Conservation (phyloP, 2,329 filamentous ascomycete genomes). For the Aspergillus quadrilineatus region DNA sequence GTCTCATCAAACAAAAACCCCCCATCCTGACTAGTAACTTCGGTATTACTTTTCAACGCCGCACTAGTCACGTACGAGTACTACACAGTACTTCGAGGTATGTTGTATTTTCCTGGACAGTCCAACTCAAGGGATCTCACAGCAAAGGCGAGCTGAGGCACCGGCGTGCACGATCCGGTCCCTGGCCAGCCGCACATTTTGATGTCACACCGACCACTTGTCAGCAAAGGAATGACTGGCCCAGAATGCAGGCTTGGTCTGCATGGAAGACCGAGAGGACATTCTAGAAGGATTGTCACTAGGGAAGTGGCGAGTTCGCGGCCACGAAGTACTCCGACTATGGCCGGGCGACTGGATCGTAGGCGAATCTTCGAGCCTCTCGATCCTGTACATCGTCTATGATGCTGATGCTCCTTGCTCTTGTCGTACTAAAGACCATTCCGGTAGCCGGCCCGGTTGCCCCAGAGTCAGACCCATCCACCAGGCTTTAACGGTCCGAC, state of each 20-base stretch:
- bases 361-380: neutral
- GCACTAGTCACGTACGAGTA: slow-evolving; percentile 7
- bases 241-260: slow-evolving; percentile 13
- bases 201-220: neutral
- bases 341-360: neutral
- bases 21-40: slow-evolving; percentile 4
- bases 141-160: neutral
- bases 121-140: neutral
- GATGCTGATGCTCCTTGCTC: neutral
- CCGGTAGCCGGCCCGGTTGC: slow-evolving; percentile 21
- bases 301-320: slow-evolving; percentile 10
- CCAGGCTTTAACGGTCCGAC: slow-evolving; percentile 6
- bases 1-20: slow-evolving; percentile 2
- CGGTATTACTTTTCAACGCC: neutral
- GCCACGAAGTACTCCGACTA: neutral
- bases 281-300: slow-evolving; percentile 22
- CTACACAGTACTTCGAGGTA: neutral
- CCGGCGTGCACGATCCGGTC: slow-evolving; percentile 12
- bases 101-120: neutral
- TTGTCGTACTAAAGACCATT: neutral
- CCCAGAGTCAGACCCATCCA: slow-evolving; percentile 25
- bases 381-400: neutral
- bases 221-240: slow-evolving; percentile 15
- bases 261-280: slow-evolving; percentile 23
- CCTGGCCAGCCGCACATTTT: slow-evolving; percentile 17